A percentile compares a stretch with the other conserved stretches of the same genome.
phyloP scores from a whole-genome alignment of 2,329 filamentous ascomycete genomes.

The Paracoccidioides lutzii region DNA sequence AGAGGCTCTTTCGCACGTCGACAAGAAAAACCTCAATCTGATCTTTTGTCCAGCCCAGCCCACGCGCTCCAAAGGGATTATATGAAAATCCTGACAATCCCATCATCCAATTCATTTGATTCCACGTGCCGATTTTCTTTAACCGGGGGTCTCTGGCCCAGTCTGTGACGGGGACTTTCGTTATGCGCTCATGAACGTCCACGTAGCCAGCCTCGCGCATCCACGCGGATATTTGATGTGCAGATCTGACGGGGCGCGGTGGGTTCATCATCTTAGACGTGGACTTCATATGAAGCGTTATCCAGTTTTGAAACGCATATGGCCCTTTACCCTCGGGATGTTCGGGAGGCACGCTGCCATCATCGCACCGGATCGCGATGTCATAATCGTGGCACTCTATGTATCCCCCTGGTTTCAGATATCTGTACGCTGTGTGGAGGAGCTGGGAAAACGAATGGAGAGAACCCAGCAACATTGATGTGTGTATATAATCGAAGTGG shows the following conservation, averaged over 20 bases:
- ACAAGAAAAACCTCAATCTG: slow-evolving; percentile 37
- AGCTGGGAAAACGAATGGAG: slow-evolving; percentile 36
- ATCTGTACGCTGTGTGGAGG: slow-evolving; percentile 41
- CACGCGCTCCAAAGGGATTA: slow-evolving; percentile 25
- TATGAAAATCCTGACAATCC: slow-evolving; percentile 33
- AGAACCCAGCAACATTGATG: slow-evolving; percentile 45
- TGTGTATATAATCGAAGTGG: slow-evolving; percentile 47
- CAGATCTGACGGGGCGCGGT: slow-evolving; percentile 40
- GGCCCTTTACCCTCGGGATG: slow-evolving; percentile 26
- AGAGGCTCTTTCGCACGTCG: slow-evolving; percentile 30
- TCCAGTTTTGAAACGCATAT: slow-evolving; percentile 38
- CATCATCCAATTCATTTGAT: slow-evolving; percentile 34
- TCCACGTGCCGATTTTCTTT: slow-evolving; percentile 39
- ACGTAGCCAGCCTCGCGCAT: slow-evolving; percentile 46
- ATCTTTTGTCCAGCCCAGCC: slow-evolving; percentile 31
- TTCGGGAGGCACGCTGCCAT: slow-evolving; percentile 38
- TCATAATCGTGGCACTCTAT: slow-evolving; percentile 34
- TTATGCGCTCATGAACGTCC: slow-evolving; percentile 41
- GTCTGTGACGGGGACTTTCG: slow-evolving; percentile 41
- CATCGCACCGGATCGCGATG: slow-evolving; percentile 39
- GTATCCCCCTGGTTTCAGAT: slow-evolving; percentile 45
- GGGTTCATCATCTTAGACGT: slow-evolving; percentile 34
- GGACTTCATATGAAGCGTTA: slow-evolving; percentile 28
- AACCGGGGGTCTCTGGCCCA: slow-evolving; percentile 39
- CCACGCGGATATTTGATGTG: slow-evolving; percentile 39